phyloP scores from a whole-genome alignment of 495 filamentous ascomycete species.

The Cudoniella acicularis region DNA sequence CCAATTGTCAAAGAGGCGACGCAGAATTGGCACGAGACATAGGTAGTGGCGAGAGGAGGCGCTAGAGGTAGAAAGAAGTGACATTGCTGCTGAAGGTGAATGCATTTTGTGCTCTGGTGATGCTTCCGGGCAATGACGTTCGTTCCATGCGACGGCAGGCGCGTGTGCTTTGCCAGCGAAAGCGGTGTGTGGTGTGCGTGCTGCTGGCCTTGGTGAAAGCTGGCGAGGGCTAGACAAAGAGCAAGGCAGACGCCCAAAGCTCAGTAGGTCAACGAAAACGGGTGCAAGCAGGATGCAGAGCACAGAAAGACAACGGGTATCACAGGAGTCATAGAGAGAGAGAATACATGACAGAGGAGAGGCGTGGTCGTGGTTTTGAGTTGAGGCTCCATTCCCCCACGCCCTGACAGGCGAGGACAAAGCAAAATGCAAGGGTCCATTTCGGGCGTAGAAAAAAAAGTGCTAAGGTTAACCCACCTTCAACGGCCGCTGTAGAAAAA shows the following conservation, averaged over 20 bases:
- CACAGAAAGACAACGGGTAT: not conserved
- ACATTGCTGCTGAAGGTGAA: not conserved
- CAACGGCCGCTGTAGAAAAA: not conserved
- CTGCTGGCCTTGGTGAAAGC: no score
- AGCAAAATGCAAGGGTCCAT: not conserved
- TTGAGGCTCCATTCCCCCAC: not conserved
- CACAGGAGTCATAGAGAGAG: not conserved
- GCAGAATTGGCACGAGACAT: not conserved
- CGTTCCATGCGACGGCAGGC: not conserved
- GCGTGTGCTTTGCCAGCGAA: not conserved
- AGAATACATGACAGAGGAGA: not conserved
- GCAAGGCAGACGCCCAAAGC: not conserved
- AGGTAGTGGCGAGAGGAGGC: not conserved
- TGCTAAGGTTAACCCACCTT: not conserved
- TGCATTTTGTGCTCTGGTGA: not conserved
- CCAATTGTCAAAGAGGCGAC: conserved; percentile 8
- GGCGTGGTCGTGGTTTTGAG: not conserved
- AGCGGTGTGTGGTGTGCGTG: no score
- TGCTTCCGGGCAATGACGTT: conserved; percentile 1
- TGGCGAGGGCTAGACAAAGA: not conserved
- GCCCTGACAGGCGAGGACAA: not conserved
- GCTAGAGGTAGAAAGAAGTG: not conserved
- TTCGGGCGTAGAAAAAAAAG: not conserved
- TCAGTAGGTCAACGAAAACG: not conserved
- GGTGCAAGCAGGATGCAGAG: not conserved